phyloP scores from a whole-genome alignment of 2,329 filamentous ascomycete genomes.

The Fusarium oligoseptatum region DNA sequence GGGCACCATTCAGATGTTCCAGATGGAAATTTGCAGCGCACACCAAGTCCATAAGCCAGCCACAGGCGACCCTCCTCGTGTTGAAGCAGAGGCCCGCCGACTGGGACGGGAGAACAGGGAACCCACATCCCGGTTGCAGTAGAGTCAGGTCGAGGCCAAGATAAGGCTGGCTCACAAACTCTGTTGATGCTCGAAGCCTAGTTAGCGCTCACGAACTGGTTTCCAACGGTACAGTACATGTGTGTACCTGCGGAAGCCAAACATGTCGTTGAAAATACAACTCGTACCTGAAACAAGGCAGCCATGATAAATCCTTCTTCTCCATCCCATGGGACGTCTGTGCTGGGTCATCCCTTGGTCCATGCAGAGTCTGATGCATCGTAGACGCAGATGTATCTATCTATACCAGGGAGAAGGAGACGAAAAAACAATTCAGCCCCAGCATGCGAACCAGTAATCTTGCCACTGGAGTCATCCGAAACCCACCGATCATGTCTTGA shows the following conservation, averaged over 20 bases:
- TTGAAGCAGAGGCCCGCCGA: slow-evolving; percentile 35
- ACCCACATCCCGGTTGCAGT: slow-evolving; percentile 23
- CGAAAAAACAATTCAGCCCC: slow-evolving; percentile 32
- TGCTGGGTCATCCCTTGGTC: slow-evolving; percentile 39
- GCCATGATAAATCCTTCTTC: slow-evolving; percentile 20
- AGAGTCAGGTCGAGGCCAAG: slow-evolving; percentile 15
- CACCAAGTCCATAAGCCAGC: slow-evolving; percentile 35
- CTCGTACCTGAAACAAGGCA: slow-evolving; percentile 44
- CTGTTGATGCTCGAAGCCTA: slow-evolving; percentile 15
- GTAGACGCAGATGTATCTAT: slow-evolving; percentile 21
- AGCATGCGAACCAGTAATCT: slow-evolving; percentile 38
- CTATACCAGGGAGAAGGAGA: slow-evolving; percentile 19
- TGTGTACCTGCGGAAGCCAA: slow-evolving; percentile 22
- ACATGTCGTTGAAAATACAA: slow-evolving; percentile 16
- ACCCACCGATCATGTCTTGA: slow-evolving; percentile 7
- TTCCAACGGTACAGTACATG: slow-evolving; percentile 28
- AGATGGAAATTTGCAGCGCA: slow-evolving; percentile 39
- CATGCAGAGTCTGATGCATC: slow-evolving; percentile 33
- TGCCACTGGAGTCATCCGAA: slow-evolving; percentile 23
- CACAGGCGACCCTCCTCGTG: slow-evolving; percentile 43
- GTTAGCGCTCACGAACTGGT: slow-evolving; percentile 37
- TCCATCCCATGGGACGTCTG: slow-evolving; percentile 10
- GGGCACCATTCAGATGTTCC: slow-evolving; percentile 47
- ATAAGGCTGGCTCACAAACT: slow-evolving; percentile 41
- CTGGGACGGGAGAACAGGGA: slow-evolving; percentile 21